phyloP scores from a whole-genome alignment of 176 grass and related monocot genomes.

The Pontederia paniculata region DNA sequence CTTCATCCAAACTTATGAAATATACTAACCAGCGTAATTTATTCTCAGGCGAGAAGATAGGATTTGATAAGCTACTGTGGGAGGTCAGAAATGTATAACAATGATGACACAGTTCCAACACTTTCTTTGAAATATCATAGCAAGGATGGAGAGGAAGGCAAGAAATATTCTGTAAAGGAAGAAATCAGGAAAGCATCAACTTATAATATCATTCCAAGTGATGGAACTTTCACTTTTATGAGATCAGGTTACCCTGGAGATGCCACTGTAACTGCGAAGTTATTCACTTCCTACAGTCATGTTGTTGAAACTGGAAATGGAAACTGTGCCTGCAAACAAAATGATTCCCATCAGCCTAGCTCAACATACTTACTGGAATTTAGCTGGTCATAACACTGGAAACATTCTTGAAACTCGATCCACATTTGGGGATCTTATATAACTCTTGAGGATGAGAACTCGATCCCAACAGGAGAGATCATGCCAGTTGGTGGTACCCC shows the following conservation, averaged over 20 bases:
- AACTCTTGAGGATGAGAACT: slow-evolving; percentile 56
- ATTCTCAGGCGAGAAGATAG: slow-evolving; percentile 49
- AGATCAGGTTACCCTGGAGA: slow-evolving; percentile 67
- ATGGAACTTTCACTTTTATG: background rate
- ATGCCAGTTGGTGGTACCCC: slow-evolving; percentile 40
- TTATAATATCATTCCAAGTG: background rate
- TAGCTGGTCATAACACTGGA: slow-evolving; percentile 78
- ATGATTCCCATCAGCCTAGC: slow-evolving; percentile 64
- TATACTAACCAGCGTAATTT: too few species aligned
- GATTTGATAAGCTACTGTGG: slow-evolving; percentile 83
- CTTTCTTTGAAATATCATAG: slow-evolving; percentile 65
- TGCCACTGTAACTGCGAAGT: slow-evolving; percentile 40
- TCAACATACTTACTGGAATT: slow-evolving; percentile 93
- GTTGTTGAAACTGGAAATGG: slow-evolving; percentile 70
- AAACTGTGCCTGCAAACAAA: slow-evolving; percentile 49
- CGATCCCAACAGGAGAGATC: slow-evolving; percentile 66
- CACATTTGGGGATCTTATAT: slow-evolving; percentile 60
- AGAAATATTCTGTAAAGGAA: background rate
- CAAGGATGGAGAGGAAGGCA: slow-evolving; percentile 88
- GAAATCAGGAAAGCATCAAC: background rate
- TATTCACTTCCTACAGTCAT: slow-evolving; percentile 51
- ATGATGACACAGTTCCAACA: slow-evolving; percentile 51
- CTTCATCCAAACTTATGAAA: background rate
- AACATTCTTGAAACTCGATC: slow-evolving; percentile 42
- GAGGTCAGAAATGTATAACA: slow-evolving; percentile 54